phyloP scores from a whole-genome alignment of 2,329 filamentous ascomycete genomes.

The Fusarium heterosporum region DNA sequence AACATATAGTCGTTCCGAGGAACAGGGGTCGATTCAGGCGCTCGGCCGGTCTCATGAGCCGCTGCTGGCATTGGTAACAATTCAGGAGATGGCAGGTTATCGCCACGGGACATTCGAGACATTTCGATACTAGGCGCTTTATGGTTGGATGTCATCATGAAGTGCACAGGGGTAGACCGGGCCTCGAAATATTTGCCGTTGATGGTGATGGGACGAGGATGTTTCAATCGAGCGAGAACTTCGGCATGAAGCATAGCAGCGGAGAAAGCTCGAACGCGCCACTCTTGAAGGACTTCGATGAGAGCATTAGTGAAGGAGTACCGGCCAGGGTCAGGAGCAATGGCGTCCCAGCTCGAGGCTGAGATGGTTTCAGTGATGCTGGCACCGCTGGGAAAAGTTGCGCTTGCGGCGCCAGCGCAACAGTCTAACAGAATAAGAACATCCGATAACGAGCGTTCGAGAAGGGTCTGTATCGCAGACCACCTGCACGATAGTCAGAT shows the following conservation, averaged over 20 bases:
- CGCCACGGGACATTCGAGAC: slow-evolving; percentile 51
- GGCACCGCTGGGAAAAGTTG: slow-evolving; percentile 67
- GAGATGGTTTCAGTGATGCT: slow-evolving; percentile 73
- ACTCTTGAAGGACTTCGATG: slow-evolving; percentile 69
- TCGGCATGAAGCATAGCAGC: slow-evolving; percentile 72
- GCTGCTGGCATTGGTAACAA: slow-evolving; percentile 34
- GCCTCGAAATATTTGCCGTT: slow-evolving; percentile 69
- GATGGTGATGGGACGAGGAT: slow-evolving; percentile 67
- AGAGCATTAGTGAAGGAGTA: slow-evolving; percentile 70
- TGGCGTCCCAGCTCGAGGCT: slow-evolving; percentile 71
- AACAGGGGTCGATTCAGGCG: slow-evolving; percentile 41
- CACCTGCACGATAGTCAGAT: slow-evolving; percentile 54
- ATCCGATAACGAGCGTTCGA: slow-evolving; percentile 68
- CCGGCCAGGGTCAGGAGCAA: slow-evolving; percentile 68
- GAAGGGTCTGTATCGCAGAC: slow-evolving; percentile 70
- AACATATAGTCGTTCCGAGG: slow-evolving; percentile 47
- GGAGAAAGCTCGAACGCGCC: slow-evolving; percentile 66
- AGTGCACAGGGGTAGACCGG: slow-evolving; percentile 69
- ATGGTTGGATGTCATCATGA: slow-evolving; percentile 73
- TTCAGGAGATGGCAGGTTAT: slow-evolving; percentile 43
- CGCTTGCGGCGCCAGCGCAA: slow-evolving; percentile 70
- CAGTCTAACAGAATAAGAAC: slow-evolving; percentile 70
- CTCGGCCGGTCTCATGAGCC: slow-evolving; percentile 44
- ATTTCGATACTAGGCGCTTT: slow-evolving; percentile 69
- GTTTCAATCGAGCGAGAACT: slow-evolving; percentile 69